Evolutionary conservation across 139 green algal genomes (phyloP), one percentile per base, ranked within the genome.

Genomic region (Astrephomene gubernaculifera): DNA sequence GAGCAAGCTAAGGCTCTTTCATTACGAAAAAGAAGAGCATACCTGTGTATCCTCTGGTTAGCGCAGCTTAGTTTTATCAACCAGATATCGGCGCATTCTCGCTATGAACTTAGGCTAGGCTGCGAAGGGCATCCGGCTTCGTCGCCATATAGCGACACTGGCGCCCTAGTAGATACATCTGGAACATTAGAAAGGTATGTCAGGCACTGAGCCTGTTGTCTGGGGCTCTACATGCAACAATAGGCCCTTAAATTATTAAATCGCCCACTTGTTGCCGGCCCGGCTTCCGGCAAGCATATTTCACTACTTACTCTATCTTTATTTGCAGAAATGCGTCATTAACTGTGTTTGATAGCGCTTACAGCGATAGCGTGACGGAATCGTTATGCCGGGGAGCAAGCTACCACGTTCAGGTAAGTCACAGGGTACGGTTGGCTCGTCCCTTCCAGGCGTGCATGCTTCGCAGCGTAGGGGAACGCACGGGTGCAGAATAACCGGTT

Each of bases 61-160:
- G 49, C 49, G 17, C 12, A 25, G 17, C 12, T 57, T 57, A 17
- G 14, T 57, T 17, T 25, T 57, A 12, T 36, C 33, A 21, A 4
- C 41, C 68, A 9, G 14, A 39, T 75, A 12, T 75, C 68, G 68
- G 68, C 68, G 21, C 35, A 75, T 33, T 27, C 68, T 17, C 52
- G 24, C 41, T 75, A 57, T 35, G 22, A 54, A 19, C 38, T 22
- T 12, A 57, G 36, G 36, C 68, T 21, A 53, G 17, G n/a, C 33
- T 75, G 68, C 68, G 68, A 75, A 38, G 68, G 33, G 38, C 68
- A 75, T 54, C 68, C n/a, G n/a, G n/a, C 68, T 31, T 24, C 68
- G 38, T 38, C 36, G 52, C 2, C 22, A 3, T 54, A 54, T 39
- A 39, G 68, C n/a, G 9, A 39, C 36, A 54, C 1, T 75, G 36